phyloP scores from a whole-genome alignment of 2,329 filamentous ascomycete species.

The Verticillium longisporum region DNA sequence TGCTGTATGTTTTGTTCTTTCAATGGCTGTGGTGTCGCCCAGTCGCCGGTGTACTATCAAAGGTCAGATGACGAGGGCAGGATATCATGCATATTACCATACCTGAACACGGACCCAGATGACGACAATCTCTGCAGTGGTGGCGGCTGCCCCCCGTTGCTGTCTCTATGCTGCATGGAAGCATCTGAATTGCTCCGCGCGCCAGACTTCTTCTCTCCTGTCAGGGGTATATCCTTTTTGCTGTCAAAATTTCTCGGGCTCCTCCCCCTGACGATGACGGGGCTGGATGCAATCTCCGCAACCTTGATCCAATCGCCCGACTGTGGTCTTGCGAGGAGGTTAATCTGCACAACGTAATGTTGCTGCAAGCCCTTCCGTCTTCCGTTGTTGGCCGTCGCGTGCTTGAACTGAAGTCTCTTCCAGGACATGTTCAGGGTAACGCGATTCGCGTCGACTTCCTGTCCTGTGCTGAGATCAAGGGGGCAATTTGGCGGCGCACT shows the following conservation, averaged over 20 bases:
- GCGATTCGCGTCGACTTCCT: constrained; percentile 71
- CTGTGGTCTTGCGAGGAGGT: constrained; percentile 69
- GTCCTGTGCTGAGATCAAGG: constrained; percentile 48
- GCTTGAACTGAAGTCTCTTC: constrained; percentile 93
- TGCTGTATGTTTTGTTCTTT: constrained; percentile 40
- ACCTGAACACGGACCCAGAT: constrained; percentile 25
- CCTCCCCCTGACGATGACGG: constrained; percentile 90
- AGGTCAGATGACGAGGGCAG: not conserved
- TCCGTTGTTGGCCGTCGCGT: constrained; percentile 94
- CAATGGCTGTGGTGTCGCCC: constrained; percentile 29
- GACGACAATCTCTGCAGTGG: constrained; percentile 19
- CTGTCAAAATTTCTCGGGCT: constrained; percentile 94
- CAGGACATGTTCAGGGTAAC: constrained; percentile 81
- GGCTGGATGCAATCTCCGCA: constrained; percentile 80
- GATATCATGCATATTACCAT: constrained; percentile 5
- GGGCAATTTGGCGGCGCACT: constrained; percentile 46
- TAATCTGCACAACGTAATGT: constrained; percentile 85
- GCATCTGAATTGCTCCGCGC: constrained; percentile 31
- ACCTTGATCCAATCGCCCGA: constrained; percentile 63
- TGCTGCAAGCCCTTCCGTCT: constrained; percentile 90
- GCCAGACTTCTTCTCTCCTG: constrained; percentile 42
- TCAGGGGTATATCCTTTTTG: constrained; percentile 75
- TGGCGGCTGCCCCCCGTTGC: constrained; percentile 10
- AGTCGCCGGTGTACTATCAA: constrained; percentile 32
- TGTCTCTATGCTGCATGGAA: constrained; percentile 12